Evolutionary conservation across 768 basidiomycete species (phyloP).

Genomic region (Xerocomus brunneocitrinus): DNA sequence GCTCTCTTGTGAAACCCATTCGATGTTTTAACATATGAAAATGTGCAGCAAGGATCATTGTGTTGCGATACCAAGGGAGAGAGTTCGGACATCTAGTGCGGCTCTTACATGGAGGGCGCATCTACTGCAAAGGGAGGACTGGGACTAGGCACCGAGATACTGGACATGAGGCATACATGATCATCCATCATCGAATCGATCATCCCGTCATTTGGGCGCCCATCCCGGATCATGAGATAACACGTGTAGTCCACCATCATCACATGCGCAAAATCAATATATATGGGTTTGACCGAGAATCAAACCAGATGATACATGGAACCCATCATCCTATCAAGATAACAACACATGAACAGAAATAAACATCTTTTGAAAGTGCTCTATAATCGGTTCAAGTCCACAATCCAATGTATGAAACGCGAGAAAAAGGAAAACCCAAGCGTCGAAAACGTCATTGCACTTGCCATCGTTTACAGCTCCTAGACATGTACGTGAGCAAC

Average conservation of each 20-base stretch:
- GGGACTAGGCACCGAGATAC: no score
- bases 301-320: background rate
- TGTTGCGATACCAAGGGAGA: no score
- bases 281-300: background rate
- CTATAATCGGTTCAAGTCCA: constrained; percentile 19
- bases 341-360: background rate
- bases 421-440: constrained; percentile 6
- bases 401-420: constrained; percentile 11
- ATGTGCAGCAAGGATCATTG: no score
- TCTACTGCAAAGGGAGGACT: no score
- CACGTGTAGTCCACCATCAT: background rate
- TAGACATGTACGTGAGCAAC: constrained; percentile 8
- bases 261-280: background rate
- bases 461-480: constrained; percentile 28
- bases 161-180: no score
- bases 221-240: no score
- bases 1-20: no score
- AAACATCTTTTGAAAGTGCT: constrained; percentile 8
- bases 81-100: no score
- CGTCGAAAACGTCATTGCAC: constrained; percentile 1
- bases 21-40: no score
- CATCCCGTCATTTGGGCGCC: no score
- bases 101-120: no score
- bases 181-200: no score
- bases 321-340: constrained; percentile 3